Conservation (phyloP, 108 stramenopile genomes). For the Pseudonitzschia delicatissima region DNA sequence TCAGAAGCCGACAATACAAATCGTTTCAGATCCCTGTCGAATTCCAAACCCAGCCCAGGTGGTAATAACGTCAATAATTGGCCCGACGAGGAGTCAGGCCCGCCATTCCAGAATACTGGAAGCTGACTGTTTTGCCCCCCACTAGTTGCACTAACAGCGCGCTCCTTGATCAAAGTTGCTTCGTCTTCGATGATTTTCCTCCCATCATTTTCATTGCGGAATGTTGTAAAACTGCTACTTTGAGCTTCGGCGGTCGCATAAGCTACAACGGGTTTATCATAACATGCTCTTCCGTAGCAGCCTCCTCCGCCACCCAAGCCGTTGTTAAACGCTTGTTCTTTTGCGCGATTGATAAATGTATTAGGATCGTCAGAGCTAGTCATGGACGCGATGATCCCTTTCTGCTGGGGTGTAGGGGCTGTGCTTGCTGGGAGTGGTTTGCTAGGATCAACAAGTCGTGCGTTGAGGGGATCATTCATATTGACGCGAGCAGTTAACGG, state of each 20-base stretch:
- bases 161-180: conserved; percentile 14
- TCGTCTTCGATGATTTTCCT: conserved; percentile 18
- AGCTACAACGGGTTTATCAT: conserved; percentile 43
- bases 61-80: conserved; percentile 72
- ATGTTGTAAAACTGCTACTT: conserved; percentile 38
- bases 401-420: conserved; percentile 14
- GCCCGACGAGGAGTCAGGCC: conserved; percentile 38
- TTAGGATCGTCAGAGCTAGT: conserved; percentile 17
- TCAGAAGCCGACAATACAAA: conserved; percentile 45
- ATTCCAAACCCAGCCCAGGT: conserved; percentile 69
- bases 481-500: conserved; percentile 51
- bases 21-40: conserved; percentile 44
- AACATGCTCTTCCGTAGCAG: conserved; percentile 53
- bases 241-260: conserved; percentile 37
- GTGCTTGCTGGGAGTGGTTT: conserved; percentile 31
- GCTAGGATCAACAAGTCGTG: conserved; percentile 27
- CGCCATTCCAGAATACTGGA: conserved; percentile 33
- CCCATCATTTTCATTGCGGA: conserved; percentile 36
- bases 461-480: conserved; percentile 57
- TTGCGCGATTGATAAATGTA: conserved; percentile 14
- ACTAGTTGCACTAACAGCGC: conserved; percentile 12
- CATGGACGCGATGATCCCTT: conserved; percentile 20
- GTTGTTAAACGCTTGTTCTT: conserved; percentile 27
- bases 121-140: conserved; percentile 30
- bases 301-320: conserved; percentile 36